Evolutionary conservation across 495 filamentous ascomycete species (phyloP).

Genomic region (Penicillium alfredii): DNA sequence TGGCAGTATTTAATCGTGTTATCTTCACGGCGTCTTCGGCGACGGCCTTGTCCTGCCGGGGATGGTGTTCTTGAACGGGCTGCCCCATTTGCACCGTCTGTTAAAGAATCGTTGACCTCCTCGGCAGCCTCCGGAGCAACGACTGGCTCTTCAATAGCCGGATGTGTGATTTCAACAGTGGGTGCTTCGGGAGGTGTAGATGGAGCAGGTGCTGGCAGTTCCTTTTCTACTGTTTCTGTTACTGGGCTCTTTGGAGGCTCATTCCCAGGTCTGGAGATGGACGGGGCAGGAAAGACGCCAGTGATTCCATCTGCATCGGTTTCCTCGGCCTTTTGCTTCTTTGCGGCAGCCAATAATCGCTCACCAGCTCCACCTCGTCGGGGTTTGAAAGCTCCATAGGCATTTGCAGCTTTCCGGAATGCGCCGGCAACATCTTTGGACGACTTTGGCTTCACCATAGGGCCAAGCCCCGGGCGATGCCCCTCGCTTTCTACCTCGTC

Average conservation of each 20-base stretch:
- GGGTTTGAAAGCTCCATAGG: conserved; percentile 80
- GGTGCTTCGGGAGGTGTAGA: conserved; percentile 22
- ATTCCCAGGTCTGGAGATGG: conserved; percentile 28
- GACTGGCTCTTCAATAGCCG: conserved; percentile 20
- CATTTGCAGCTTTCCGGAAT: conserved; percentile 79
- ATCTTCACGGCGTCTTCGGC: conserved; percentile 59
- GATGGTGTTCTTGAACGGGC: conserved; percentile 32
- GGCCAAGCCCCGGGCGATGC: conserved; percentile 73
- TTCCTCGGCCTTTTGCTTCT: conserved; percentile 46
- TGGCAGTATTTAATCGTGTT: conserved; percentile 75
- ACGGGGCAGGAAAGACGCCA: conserved; percentile 75
- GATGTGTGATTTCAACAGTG: conserved; percentile 38
- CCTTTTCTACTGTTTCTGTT: conserved; percentile 14
- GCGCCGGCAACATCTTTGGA: conserved; percentile 64
- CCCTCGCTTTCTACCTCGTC: conserved; percentile 39
- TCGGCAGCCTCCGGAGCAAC: conserved; percentile 29
- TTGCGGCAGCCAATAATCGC: conserved; percentile 50
- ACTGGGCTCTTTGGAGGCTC: conserved; percentile 21
- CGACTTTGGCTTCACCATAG: conserved; percentile 82
- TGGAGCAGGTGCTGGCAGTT: conserved; percentile 9
- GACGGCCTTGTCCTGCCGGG: conserved; percentile 39
- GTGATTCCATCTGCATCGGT: conserved; percentile 82
- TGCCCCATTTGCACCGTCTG: conserved; percentile 19
- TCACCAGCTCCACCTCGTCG: conserved; percentile 76
- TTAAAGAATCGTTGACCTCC: conserved; percentile 31